These are phyloP conservation scores for Leucocoprinus sp. DNA, from an alignment of 768 basidiomycete species.

Conservation along the genomic window DNA sequence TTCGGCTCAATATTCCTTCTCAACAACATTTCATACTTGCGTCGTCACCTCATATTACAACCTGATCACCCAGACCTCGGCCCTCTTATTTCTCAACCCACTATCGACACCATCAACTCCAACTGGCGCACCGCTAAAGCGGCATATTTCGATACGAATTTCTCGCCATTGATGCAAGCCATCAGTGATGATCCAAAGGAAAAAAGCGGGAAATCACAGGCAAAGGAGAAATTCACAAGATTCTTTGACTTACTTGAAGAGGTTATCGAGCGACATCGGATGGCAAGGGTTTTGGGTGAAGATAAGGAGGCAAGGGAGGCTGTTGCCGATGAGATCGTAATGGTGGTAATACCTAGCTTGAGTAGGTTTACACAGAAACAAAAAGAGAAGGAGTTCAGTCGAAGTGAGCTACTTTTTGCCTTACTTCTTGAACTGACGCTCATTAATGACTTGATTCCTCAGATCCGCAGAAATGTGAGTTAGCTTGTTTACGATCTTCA, in stretches of 20 bases:
- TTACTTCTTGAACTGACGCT: neutral
- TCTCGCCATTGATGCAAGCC: conserved; percentile 66
- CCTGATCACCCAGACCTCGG: conserved; percentile 40
- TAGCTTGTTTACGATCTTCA: neutral
- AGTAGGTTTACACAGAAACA: conserved; percentile 70
- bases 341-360: conserved; percentile 67
- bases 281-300: conserved; percentile 64
- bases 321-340: conserved; percentile 66
- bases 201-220: conserved; percentile 47
- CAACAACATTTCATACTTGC: conserved; percentile 72
- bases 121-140: conserved; percentile 77
- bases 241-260: conserved; percentile 82
- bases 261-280: conserved; percentile 63
- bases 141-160: conserved; percentile 78
- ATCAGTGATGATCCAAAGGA: conserved; percentile 57
- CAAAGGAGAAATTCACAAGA: conserved; percentile 75
- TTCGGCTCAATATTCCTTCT: conserved; percentile 71
- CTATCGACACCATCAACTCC: conserved; percentile 55
- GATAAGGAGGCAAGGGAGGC: conserved; percentile 51
- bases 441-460: neutral
- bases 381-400: conserved; percentile 77
- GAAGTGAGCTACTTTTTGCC: conserved; percentile 42
- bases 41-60: conserved; percentile 45
- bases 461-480: conserved; percentile 71
- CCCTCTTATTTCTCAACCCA: conserved; percentile 49